phyloP scores from a whole-genome alignment of 352 stramenopile genomes.

The Phytophthora colocasiae region DNA sequence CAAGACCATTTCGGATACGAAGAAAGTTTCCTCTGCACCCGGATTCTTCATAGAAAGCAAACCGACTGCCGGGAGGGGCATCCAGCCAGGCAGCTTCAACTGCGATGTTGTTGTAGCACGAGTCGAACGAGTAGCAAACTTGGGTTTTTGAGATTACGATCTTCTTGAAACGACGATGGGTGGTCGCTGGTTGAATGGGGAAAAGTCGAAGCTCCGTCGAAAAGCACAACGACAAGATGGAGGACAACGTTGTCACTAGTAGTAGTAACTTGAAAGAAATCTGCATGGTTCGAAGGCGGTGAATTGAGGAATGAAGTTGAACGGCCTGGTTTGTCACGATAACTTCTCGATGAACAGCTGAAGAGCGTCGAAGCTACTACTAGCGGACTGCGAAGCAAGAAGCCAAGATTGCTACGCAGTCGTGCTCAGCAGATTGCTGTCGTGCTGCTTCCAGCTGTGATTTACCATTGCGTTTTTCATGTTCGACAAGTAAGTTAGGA shows the following conservation, averaged over 20 bases:
- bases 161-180: slow-evolving; percentile 18
- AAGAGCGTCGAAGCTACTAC: no score
- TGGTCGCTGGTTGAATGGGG: slow-evolving; percentile 1
- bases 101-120: slow-evolving; percentile 25
- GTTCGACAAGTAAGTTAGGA: no score
- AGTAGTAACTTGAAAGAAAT: background rate
- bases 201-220: slow-evolving; percentile 21
- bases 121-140: slow-evolving; percentile 26
- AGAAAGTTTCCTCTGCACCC: slow-evolving; percentile 7
- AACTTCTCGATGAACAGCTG: no score
- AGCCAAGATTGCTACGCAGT: no score
- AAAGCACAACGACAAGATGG: background rate
- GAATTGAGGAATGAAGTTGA: background rate
- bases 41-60: slow-evolving; percentile 19
- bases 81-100: slow-evolving; percentile 10
- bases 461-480: no score
- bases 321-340: no score
- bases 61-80: background rate
- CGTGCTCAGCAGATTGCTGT: no score
- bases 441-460: no score
- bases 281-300: background rate
- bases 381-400: no score
- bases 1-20: background rate
- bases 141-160: slow-evolving; percentile 17
- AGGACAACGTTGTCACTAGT: no score